Evolutionary conservation across 140 eudicot genomes (phyloP), one percentile per base, ranked within the genome.

Genomic region (Artemisia princeps): DNA sequence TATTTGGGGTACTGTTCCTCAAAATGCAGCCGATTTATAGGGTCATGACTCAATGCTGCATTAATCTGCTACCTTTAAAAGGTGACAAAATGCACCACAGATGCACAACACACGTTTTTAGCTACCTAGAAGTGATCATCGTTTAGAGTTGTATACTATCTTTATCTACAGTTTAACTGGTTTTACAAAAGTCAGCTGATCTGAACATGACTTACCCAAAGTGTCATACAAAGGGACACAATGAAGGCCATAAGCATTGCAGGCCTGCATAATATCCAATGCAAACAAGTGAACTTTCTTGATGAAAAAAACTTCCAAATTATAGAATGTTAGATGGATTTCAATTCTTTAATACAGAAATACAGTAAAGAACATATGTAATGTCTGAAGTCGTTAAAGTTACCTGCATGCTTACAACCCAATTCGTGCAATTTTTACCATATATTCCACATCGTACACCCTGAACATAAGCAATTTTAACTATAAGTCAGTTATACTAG

Each of bases 401-500:
- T 80, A 84, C 95, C 95, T 90, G 88, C 99, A 94, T 94, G 73
- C 90, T 86, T 68, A 94, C 72, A 42, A 88, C 86, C 99, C 99
- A 94, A 4, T 83, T 83, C 14, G 83, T 66, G 80, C 88, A 88
- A 74, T 94, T 94, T 15, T 64, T 84, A 57, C 99, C 95, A 61
- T 78, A 85, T 40, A 94, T 88, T 44, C 99, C 99, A 77, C 99
- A 94, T 71, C 90, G 75, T 48, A 77, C 87, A 10, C 95, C 96
- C 99, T 94, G 80, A 10, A 59, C n/a, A 71, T 6, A 19, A 24
- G 24, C 62, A 73, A 30, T 15, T 13, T 19, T 57, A 20, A 19
- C 26, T 22, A 9, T 52, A n/a, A 30, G 3, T 10, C n/a, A 23
- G 24, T 0, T 14, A 12, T 58, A 24, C 65, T 58, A 26, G 11